phyloP scores from a whole-genome alignment of 2,329 filamentous ascomycete species.

The Stachybotrys chartarum region DNA sequence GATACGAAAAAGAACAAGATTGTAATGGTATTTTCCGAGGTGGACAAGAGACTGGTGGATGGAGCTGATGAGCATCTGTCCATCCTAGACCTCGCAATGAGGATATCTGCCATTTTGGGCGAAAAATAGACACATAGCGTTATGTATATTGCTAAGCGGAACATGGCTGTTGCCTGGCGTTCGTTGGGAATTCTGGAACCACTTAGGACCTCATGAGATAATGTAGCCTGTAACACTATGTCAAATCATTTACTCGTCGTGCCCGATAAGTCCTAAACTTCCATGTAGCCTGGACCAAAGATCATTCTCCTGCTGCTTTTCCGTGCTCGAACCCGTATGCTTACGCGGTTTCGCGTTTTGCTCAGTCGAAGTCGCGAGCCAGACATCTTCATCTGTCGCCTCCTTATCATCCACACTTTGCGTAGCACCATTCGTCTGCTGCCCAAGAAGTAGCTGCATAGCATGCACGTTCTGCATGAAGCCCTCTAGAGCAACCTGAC shows the following conservation, averaged over 20 bases:
- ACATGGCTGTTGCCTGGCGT: neutral
- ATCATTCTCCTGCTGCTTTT: conserved; percentile 23
- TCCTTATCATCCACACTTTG: conserved; percentile 10
- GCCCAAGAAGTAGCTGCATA: conserved; percentile 41
- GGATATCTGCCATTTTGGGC: conserved; percentile 67
- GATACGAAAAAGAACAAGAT: conserved; percentile 89
- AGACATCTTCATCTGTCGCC: conserved; percentile 19
- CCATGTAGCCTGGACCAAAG: conserved; percentile 47
- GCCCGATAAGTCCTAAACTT: conserved; percentile 43
- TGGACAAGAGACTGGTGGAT: conserved; percentile 90
- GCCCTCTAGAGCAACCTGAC: conserved; percentile 47
- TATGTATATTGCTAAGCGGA: neutral
- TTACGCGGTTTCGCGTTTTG: conserved; percentile 13
- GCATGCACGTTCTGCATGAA: conserved; percentile 43
- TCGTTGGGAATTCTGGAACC: neutral
- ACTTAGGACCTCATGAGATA: neutral
- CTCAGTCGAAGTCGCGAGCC: conserved; percentile 25
- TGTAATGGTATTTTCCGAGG: conserved; percentile 81
- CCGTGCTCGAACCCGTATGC: conserved; percentile 17
- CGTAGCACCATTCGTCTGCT: conserved; percentile 14
- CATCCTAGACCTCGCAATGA: conserved; percentile 76
- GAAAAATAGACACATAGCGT: conserved; percentile 22
- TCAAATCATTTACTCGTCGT: conserved; percentile 15
- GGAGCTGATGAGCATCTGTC: conserved; percentile 92
- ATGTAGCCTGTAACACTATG: conserved; percentile 2